Evolutionary conservation across 140 eudicot genomes (phyloP).

Genomic region (Senecio squalidus): DNA sequence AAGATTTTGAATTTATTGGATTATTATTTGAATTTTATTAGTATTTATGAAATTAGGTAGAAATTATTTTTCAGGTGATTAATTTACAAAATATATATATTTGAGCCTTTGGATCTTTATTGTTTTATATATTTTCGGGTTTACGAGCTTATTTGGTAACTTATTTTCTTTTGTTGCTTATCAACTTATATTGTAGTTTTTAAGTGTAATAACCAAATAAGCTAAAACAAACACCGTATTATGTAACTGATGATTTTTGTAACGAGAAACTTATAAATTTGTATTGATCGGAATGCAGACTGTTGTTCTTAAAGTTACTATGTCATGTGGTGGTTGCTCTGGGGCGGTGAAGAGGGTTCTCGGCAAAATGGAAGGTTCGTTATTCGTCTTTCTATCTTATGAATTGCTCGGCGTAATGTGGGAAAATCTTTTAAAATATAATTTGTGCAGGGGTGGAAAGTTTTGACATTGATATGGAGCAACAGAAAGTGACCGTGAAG

Average conservation of each 20-base stretch:
- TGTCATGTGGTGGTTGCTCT: slow-evolving; percentile 95
- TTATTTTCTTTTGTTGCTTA: too few species aligned
- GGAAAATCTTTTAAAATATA: not conserved
- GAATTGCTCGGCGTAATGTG: not conserved
- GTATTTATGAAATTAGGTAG: too few species aligned
- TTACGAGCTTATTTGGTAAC: too few species aligned
- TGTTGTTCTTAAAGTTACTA: slow-evolving; percentile 92
- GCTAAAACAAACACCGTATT: too few species aligned
- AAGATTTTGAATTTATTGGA: too few species aligned
- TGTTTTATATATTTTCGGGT: too few species aligned
- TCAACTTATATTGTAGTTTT: too few species aligned
- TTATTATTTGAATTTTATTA: too few species aligned
- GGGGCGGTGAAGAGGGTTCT: slow-evolving; percentile 95
- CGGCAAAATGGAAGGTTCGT: slow-evolving; percentile 93
- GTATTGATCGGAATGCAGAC: slow-evolving; percentile 49
- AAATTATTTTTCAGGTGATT: too few species aligned
- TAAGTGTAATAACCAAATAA: too few species aligned
- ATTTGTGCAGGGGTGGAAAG: slow-evolving; percentile 47
- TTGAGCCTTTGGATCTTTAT: too few species aligned
- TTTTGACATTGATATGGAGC: slow-evolving; percentile 46
- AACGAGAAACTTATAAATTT: slow-evolving; percentile 2
- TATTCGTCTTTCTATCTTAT: slow-evolving; percentile 1
- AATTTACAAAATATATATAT: too few species aligned
- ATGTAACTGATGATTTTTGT: not conserved
- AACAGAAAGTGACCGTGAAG: slow-evolving; percentile 62